Percentiles rank a stretch among this genome's conserved stretches.
Conservation (phyloP, 176 grass and related monocot species). For the Saccharum spontaneum region DNA sequence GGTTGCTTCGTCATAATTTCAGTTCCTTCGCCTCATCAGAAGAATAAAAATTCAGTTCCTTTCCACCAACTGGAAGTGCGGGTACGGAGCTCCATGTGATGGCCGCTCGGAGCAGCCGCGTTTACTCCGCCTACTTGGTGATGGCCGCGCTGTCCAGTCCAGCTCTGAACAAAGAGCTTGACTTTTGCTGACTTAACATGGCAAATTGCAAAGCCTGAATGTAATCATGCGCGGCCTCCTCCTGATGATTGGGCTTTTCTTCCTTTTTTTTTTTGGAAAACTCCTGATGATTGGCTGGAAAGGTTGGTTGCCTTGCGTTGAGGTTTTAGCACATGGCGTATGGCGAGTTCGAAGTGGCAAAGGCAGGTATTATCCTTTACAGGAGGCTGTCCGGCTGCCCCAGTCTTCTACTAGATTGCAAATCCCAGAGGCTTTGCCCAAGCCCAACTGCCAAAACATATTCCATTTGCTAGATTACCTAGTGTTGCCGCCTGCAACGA, state of each 20-base stretch:
- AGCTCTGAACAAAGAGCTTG: neutral
- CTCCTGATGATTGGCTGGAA: slow-evolving; percentile 22
- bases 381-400: no score
- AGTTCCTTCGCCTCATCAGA: neutral
- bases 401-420: neutral
- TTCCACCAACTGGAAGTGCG: slow-evolving; percentile 5
- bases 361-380: no score
- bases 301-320: neutral
- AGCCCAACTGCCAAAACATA: neutral
- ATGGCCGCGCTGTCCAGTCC: slow-evolving; percentile 22
- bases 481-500: no score
- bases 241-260: slow-evolving; percentile 20
- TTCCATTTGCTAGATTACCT: neutral
- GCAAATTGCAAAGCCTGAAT: slow-evolving; percentile 31
- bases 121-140: neutral
- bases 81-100: slow-evolving; percentile 28
- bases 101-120: neutral
- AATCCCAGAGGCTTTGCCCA: neutral
- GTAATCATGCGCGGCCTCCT: neutral
- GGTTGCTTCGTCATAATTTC: neutral
- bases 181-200: no score
- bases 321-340: neutral
- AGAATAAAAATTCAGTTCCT: neutral
- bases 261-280: no score
- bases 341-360: no score